phyloP scores from a whole-genome alignment of 805 yeast genomes.

The Blastobotrys chiropterorum region DNA sequence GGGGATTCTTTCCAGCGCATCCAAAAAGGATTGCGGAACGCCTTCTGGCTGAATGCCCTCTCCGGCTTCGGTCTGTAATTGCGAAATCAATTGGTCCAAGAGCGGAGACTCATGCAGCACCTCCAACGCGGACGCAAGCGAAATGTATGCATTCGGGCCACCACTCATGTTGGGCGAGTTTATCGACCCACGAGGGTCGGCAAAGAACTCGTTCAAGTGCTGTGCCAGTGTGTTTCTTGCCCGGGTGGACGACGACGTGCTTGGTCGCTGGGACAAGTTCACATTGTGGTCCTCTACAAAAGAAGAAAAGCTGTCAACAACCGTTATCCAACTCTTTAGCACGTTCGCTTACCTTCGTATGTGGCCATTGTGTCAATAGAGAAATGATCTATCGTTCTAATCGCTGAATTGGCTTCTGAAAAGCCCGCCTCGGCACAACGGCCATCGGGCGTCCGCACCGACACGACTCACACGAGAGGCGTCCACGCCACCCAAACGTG shows the following conservation, averaged over 20 bases:
- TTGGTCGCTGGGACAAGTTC: background rate
- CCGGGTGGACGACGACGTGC: background rate
- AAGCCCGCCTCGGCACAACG: background rate
- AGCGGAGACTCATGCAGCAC: background rate
- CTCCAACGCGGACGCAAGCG: background rate
- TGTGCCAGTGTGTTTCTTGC: background rate
- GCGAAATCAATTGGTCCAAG: background rate
- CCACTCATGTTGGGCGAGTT: background rate
- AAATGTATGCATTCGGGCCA: background rate
- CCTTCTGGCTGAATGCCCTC: slow-evolving; percentile 7
- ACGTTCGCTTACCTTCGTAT: background rate
- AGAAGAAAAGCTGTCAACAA: too few species aligned
- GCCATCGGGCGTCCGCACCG: background rate
- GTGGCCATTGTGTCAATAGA: background rate
- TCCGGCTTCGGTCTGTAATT: background rate
- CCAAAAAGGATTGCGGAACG: slow-evolving; percentile 64
- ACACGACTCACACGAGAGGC: too few species aligned
- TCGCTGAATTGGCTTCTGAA: too few species aligned
- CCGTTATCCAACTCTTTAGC: too few species aligned
- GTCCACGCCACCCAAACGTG: too few species aligned
- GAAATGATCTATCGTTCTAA: too few species aligned
- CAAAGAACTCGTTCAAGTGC: background rate
- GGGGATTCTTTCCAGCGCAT: slow-evolving; percentile 67
- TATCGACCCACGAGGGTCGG: background rate
- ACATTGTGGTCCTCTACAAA: background rate